Conservation (phyloP, 176 grass and related monocot species). For the Triticum monococcum region DNA sequence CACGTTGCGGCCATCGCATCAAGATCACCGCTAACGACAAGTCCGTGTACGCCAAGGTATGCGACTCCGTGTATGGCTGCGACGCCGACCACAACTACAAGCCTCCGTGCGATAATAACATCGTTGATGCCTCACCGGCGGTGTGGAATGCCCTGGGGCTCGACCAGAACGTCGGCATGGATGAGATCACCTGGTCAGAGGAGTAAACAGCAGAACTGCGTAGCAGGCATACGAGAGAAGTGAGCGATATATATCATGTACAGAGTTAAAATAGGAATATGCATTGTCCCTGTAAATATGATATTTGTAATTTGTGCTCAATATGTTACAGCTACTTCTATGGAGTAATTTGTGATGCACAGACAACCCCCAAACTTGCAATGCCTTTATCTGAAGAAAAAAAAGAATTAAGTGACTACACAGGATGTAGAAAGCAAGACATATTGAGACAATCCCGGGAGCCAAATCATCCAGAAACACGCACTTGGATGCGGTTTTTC, state of each 20-base stretch:
- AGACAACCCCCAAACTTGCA: background rate
- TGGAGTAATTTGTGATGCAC: background rate
- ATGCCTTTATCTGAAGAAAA: background rate
- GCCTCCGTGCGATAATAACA: slow-evolving; percentile 42
- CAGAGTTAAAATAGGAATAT: background rate
- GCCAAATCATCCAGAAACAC: no score
- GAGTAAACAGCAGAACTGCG: background rate
- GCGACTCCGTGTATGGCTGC: slow-evolving; percentile 62
- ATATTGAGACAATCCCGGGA: no score
- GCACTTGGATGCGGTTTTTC: no score
- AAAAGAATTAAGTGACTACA: no score
- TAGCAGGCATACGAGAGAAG: background rate
- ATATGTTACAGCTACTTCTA: background rate
- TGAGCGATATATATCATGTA: background rate
- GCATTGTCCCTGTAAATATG: background rate
- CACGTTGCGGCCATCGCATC: slow-evolving; percentile 36
- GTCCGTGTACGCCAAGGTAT: slow-evolving; percentile 48
- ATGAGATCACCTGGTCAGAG: slow-evolving; percentile 37
- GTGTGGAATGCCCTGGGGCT: slow-evolving; percentile 54
- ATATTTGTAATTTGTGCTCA: background rate
- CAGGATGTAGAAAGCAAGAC: no score
- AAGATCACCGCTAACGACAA: slow-evolving; percentile 37
- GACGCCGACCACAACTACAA: slow-evolving; percentile 40
- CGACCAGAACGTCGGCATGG: slow-evolving; percentile 13
- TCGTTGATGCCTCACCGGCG: slow-evolving; percentile 40